Evolutionary conservation across 1,139 yeast genomes (phyloP).

Genomic region (Candida labiduridarum): DNA sequence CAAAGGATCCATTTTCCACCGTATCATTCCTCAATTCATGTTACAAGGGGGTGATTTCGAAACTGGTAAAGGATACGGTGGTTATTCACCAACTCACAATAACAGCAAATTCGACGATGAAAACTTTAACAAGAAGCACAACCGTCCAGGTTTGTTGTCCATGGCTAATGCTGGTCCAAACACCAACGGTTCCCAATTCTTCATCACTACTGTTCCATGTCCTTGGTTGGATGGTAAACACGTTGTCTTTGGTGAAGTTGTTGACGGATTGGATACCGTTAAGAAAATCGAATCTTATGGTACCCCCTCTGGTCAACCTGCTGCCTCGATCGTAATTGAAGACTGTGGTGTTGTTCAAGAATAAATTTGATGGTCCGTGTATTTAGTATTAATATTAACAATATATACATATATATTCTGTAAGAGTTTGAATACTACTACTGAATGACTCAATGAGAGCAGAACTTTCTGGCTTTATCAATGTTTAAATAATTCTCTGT

Average conservation of each 20-base stretch:
- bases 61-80: conserved; percentile 94
- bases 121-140: conserved; percentile 85
- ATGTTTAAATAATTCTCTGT: background rate
- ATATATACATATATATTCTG: background rate
- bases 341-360: conserved; percentile 35
- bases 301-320: conserved; percentile 27
- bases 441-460: too few species aligned
- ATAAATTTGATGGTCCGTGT: background rate
- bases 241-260: conserved; percentile 98
- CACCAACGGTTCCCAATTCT: conserved; percentile 99
- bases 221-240: conserved; percentile 99
- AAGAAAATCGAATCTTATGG: conserved; percentile 71
- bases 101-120: conserved; percentile 95
- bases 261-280: conserved; percentile 87
- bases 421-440: too few species aligned
- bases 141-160: conserved; percentile 91
- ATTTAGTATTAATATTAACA: background rate
- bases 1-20: conserved; percentile 61
- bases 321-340: conserved; percentile 36
- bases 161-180: conserved; percentile 99
- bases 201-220: conserved; percentile 93
- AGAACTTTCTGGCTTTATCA: too few species aligned
- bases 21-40: conserved; percentile 98
- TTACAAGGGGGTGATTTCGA: conserved; percentile 99
- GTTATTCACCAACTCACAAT: conserved; percentile 62